Conservation (phyloP, 768 basidiomycete species). For the Rhodosporidiobolus sp. region DNA sequence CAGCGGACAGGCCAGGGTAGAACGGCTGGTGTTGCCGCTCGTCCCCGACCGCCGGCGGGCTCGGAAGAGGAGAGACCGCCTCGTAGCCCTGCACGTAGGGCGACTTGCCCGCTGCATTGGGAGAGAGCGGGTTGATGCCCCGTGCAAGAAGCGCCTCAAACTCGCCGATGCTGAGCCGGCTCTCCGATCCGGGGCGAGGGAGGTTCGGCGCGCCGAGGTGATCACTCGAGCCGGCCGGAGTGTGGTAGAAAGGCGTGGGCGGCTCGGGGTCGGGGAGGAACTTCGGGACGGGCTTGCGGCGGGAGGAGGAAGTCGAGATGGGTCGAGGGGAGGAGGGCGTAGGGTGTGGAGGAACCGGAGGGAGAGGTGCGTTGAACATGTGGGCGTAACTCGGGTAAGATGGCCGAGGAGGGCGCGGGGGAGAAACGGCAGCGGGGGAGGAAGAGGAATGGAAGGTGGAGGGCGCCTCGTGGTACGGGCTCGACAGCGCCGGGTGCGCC, state of each 20-base stretch:
- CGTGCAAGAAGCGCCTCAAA: constrained; percentile 20
- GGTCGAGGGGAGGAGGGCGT: not conserved
- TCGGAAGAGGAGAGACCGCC: too few species aligned
- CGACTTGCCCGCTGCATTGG: too few species aligned
- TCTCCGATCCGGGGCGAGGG: not conserved
- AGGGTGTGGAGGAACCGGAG: too few species aligned
- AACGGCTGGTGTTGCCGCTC: too few species aligned
- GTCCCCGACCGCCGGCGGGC: too few species aligned
- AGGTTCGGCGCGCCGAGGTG: not conserved
- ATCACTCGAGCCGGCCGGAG: not conserved
- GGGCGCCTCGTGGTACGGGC: too few species aligned
- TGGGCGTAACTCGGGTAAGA: not conserved
- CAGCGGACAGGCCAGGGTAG: too few species aligned
- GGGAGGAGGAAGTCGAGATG: not conserved
- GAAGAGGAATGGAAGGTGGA: not conserved
- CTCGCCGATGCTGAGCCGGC: constrained; percentile 15
- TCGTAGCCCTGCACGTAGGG: too few species aligned
- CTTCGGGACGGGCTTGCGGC: constrained; percentile 7
- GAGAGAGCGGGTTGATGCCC: too few species aligned
- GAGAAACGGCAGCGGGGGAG: not conserved
- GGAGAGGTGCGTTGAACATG: constrained; percentile 1
- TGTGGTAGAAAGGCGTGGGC: not conserved
- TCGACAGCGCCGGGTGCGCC: not conserved
- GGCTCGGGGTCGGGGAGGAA: not conserved
- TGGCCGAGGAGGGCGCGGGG: not conserved